Evolutionary conservation across 1,284 basidiomycete species (phyloP).

Genomic region (Ganoderma leucocontextum): DNA sequence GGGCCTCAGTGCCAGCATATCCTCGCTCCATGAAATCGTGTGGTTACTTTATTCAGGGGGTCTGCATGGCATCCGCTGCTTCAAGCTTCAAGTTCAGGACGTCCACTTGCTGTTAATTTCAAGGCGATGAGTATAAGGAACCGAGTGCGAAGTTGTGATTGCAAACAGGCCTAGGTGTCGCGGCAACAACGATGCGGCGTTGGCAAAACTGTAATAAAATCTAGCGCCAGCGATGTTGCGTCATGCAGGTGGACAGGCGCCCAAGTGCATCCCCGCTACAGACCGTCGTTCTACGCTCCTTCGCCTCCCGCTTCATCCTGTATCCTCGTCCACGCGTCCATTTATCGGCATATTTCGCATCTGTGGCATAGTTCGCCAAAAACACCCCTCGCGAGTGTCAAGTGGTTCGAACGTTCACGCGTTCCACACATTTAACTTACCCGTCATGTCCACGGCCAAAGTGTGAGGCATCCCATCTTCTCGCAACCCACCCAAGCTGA

Average conservation of each 20-base stretch:
- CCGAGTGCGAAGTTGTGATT: background rate
- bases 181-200: too few relatives aligned
- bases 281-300: background rate
- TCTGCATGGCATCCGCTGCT: background rate
- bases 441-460: constrained; percentile 31
- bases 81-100: background rate
- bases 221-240: constrained; percentile 13
- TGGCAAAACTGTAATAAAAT: too few relatives aligned
- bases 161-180: background rate
- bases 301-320: background rate
- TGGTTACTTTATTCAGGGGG: background rate
- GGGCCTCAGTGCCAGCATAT: background rate
- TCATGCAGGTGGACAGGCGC: constrained; percentile 15
- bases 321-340: background rate
- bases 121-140: background rate
- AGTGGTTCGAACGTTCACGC: background rate
- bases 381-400: background rate
- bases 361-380: background rate
- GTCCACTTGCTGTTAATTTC: background rate
- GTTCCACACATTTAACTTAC: background rate
- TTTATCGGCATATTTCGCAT: background rate
- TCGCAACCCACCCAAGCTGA: too few relatives aligned
- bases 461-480: constrained; percentile 25
- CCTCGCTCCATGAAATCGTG: background rate
- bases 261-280: background rate